Evolutionary conservation across 2,329 filamentous ascomycete genomes (phyloP).

Genomic region (Botrytis medusae): DNA sequence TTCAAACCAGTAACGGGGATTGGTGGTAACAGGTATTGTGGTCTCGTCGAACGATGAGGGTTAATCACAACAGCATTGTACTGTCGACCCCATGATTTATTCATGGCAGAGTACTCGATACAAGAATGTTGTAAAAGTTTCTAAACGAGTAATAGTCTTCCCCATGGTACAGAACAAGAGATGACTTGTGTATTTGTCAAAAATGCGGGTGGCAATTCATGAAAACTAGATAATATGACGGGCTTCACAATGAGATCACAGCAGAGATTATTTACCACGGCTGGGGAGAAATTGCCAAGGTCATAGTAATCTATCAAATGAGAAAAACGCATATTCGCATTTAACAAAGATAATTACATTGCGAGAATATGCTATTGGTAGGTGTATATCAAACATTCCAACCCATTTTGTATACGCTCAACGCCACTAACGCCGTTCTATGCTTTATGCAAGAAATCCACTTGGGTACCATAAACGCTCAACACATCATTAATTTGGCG

Average conservation of each 20-base stretch:
- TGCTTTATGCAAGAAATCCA: neutral
- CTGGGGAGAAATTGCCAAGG: neutral
- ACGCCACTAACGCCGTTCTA: conserved; percentile 10
- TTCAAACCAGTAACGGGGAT: neutral
- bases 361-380: neutral
- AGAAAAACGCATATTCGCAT: neutral
- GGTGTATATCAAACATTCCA: neutral
- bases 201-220: neutral
- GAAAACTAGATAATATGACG: neutral
- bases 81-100: neutral
- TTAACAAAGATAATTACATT: neutral
- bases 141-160: neutral
- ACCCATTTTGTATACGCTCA: neutral
- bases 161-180: neutral
- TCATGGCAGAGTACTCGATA: neutral
- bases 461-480: neutral
- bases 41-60: neutral
- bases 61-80: neutral
- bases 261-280: neutral
- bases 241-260: neutral
- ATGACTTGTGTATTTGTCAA: neutral
- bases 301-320: neutral
- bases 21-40: neutral
- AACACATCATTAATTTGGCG: conserved; percentile 30
- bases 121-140: neutral